A percentile compares a stretch with the other conserved stretches of the same genome.
Conservation (phyloP, 78 protist genomes). For the Dictyostelium intermedium region DNA sequence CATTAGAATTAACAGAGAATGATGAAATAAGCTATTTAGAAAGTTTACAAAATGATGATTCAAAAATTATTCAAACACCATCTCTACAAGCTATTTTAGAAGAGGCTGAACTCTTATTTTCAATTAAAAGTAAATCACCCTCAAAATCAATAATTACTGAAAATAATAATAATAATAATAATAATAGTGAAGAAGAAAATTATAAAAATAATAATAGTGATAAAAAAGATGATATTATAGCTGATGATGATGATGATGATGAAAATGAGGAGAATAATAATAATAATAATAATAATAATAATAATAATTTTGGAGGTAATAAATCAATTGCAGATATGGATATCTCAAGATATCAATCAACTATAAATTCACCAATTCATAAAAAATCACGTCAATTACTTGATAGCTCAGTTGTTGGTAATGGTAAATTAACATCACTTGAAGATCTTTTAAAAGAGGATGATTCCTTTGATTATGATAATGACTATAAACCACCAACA, state of each 20-base stretch:
- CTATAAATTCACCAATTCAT: constrained; percentile 25
- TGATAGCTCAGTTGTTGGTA: neutral
- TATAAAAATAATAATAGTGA: neutral
- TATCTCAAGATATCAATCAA: constrained; percentile 1
- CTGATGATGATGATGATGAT: neutral
- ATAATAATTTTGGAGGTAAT: neutral
- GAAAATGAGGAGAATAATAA: too few species aligned
- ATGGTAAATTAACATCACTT: neutral
- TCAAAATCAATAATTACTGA: neutral
- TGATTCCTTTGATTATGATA: neutral
- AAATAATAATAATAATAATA: neutral
- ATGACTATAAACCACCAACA: neutral
- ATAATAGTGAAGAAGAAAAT: too few species aligned
- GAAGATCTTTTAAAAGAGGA: neutral
- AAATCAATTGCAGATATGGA: constrained; percentile 9
- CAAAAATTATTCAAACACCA: neutral
- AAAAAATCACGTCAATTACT: neutral
- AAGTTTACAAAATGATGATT: neutral
- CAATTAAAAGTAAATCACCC: neutral
- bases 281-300: neutral
- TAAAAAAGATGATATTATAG: neutral
- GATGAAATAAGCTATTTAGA: neutral
- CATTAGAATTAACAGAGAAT: constrained; percentile 10
- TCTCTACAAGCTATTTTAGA: neutral
- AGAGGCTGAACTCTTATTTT: neutral